Base-by-base conservation (phyloP, 1,284 basidiomycete genomes). In the Sporisorium exsertum region DNA sequence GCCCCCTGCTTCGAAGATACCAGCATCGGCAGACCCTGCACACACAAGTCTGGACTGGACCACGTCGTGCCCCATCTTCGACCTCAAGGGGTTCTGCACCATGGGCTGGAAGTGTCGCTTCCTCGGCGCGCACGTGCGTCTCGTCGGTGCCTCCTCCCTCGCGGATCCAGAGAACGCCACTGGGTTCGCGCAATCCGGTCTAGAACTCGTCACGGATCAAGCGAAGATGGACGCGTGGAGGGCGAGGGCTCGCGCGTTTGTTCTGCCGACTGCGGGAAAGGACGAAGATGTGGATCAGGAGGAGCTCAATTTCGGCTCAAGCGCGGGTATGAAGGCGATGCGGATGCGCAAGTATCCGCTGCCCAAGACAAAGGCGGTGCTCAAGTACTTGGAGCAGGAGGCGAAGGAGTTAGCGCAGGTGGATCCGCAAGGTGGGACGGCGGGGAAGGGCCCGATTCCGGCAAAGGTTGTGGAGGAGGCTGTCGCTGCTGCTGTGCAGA, bases 81-180 rank as follows among this genome's bases (percentile, higher is more conserved):
- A 88, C 29, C 90, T 91, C 72, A 88, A 89, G 6, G 95, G 95
- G 0, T 89, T 91, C 81, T 98, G 95, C 87, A 91, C 91, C 57
- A 90, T 90, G 73, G 96, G 94, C 5, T 92, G 93, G 87, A 93
- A 94, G 85, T 99, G 96, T 84, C 91, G 96, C 2, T 97, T 93
- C 87, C 89, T 97, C 4, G 92, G 92, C 13, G 91, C 90, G 0
- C 96, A 98, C 49, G 78, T 84, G 3, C 53, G 52, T 5, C 43
- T 75, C 27, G 67, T 80, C 10, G 71, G 72, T 20, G 22, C 71
- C 8, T 82, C 79, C 10, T 54, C 43, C 1, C 59, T 72, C 9
- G 42, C 12, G 9, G 52, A 54, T 29, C 13, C 40, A 0, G 22
- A n/a, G 3, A 40, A 47, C 2, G 45, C 61, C 4, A 60, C 57